Evolutionary conservation across 2,329 filamentous ascomycete genomes (phyloP), one percentile per base, ranked within the genome.

Genomic region (Trichoderma brevicompactum): DNA sequence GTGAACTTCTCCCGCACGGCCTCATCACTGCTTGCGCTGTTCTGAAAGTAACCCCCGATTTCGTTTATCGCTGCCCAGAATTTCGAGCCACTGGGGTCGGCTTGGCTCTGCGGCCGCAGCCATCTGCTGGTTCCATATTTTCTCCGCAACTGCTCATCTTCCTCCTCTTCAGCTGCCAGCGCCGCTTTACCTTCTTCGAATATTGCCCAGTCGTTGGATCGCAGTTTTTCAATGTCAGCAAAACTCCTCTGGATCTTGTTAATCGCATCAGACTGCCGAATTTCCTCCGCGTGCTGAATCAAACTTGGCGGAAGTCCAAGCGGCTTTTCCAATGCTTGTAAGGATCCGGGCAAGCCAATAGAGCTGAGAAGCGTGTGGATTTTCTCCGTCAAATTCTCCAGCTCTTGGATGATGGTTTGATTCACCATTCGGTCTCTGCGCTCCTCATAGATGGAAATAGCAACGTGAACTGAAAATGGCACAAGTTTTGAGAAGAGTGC

Each of bases 241-340:
- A 98, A 92, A 5, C 92, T 92, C 61, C 88, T 86, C 60, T 91
- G 87, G 0, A 98, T 79, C 34, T 91, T 84, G 64, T 90, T 88
- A 38, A 97, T 81, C 0, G 92, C 94, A 72, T 97, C 93, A 64
- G 94, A 91, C 74, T 98, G 94, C 19, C 94, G 86, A 55, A 99
- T 90, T 74, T 98, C 95, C 74, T 98, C 94, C 0, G 94, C 94
- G 71, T 97, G 95, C 23, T 95, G 92, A 2, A 93, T 86, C 2
- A 99, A 79, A 15, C 88, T 91, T 0, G 92, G 92, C 0, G 95
- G 95, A 4, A 99, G 78, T 0, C 95, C 95, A 0, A 99, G 83
- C 0, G 95, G 95, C 74, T 97, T 98, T 75, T 99, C 95, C 1
- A 98, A 83, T 0, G 95, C 95, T 75, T 99, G 95, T 4, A 99